These are phyloP conservation scores for Rhododendron ferrugineum DNA, from an alignment of 148 eudicot genomes.

Conservation along the genomic window DNA sequence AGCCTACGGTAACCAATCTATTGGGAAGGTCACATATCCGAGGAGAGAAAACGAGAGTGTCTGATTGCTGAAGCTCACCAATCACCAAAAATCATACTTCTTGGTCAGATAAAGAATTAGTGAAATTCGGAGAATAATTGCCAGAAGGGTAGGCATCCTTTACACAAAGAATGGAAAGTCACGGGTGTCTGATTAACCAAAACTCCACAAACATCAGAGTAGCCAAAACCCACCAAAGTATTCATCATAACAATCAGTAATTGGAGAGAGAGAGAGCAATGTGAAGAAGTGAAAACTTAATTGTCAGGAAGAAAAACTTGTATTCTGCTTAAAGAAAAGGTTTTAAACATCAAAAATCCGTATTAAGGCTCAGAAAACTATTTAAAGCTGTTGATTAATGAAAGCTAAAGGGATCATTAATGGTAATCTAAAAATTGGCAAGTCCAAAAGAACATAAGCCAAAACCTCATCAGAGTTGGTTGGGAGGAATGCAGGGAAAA, in stretches of 20 bases:
- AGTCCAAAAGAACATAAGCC: background rate
- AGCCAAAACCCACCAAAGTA: background rate
- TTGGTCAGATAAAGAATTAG: background rate
- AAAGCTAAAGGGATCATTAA: background rate
- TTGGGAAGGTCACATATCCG: background rate
- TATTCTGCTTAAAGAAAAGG: background rate
- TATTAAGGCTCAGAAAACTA: background rate
- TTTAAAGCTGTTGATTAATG: background rate
- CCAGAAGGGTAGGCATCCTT: background rate
- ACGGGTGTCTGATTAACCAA: background rate
- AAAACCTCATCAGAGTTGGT: background rate
- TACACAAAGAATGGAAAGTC: background rate
- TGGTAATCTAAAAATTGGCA: background rate
- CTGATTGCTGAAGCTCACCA: background rate
- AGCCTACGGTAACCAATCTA: background rate
- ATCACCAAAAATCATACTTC: background rate
- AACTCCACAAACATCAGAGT: background rate
- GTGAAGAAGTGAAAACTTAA: background rate
- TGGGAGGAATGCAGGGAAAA: background rate
- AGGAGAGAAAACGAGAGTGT: background rate
- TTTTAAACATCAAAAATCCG: background rate
- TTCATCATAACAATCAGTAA: background rate
- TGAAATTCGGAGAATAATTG: background rate
- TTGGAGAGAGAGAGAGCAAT: background rate
- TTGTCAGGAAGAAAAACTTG: background rate